These are phyloP conservation scores for Alisma plantagoaquatica DNA, from an alignment of 106 monocot genomes.

Conservation along the genomic window DNA sequence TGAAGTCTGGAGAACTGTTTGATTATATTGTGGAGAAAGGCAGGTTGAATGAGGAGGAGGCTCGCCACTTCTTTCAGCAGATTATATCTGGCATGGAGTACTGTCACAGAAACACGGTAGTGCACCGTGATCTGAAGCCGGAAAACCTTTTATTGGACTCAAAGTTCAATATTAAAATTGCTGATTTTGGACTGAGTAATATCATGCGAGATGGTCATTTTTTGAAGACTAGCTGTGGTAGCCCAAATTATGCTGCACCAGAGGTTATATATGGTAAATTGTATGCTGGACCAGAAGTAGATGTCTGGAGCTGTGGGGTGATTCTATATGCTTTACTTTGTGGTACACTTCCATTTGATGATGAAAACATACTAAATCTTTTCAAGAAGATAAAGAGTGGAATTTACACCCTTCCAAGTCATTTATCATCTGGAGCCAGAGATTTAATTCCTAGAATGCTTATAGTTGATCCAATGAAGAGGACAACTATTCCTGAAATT, in stretches of 20 bases:
- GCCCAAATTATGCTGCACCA: conserved; percentile 29
- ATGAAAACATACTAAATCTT: conserved; percentile 24
- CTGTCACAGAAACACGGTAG: conserved; percentile 29
- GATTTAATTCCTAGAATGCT: conserved; percentile 31
- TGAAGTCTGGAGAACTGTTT: conserved; percentile 23
- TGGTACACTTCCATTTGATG: conserved; percentile 25
- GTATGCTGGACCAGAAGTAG: conserved; percentile 28
- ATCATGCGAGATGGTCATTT: conserved; percentile 29
- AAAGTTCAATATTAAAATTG: conserved; percentile 19
- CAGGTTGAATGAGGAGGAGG: conserved; percentile 20
- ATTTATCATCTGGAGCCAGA: conserved; percentile 20
- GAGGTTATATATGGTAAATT: conserved; percentile 29
- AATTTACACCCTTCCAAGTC: conserved; percentile 25
- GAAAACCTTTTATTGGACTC: conserved; percentile 23
- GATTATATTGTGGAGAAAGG: conserved; percentile 30
- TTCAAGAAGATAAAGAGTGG: conserved; percentile 28
- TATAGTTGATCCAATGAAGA: conserved; percentile 25
- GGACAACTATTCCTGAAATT: conserved; percentile 22
- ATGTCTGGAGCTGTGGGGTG: conserved; percentile 30
- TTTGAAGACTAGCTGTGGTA: conserved; percentile 26
- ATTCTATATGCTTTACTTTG: conserved; percentile 25
- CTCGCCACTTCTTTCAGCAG: conserved; percentile 26
- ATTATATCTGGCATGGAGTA: conserved; percentile 29
- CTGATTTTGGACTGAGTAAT: conserved; percentile 26
- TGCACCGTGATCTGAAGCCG: conserved; percentile 24